Evolutionary conservation across 116 monocot species (phyloP).

Genomic region (Iris pallida): DNA sequence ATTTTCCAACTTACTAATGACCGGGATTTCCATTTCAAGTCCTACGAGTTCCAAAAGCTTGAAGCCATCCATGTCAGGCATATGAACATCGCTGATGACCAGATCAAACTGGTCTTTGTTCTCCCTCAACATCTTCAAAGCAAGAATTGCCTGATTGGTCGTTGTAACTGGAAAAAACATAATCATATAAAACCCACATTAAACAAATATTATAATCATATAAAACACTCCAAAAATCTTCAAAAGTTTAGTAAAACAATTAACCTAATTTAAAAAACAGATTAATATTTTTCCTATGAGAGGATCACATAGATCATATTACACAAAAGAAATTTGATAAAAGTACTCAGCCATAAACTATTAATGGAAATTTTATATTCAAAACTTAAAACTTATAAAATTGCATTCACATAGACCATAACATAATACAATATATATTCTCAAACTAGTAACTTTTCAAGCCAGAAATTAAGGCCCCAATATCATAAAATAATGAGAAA

Average conservation of each 20-base stretch:
- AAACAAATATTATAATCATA: neutral
- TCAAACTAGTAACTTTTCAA: too few relatives aligned
- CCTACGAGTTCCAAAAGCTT: constrained; percentile 95
- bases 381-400: too few relatives aligned
- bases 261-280: neutral
- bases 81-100: constrained; percentile 93
- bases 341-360: too few relatives aligned
- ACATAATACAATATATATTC: too few relatives aligned
- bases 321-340: neutral
- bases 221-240: neutral
- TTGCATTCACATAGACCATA: too few relatives aligned
- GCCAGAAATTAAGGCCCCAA: too few relatives aligned
- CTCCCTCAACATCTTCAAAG: constrained; percentile 79
- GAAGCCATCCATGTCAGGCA: constrained; percentile 98
- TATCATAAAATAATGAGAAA: too few relatives aligned
- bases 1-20: constrained; percentile 60
- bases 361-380: too few relatives aligned
- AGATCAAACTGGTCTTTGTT: constrained; percentile 91
- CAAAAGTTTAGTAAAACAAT: neutral
- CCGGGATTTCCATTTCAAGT: constrained; percentile 94
- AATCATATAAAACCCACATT: neutral
- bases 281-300: neutral
- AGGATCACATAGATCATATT: neutral
- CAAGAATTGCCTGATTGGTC: constrained; percentile 57
- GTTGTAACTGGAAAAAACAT: constrained; percentile 63